phyloP scores from a whole-genome alignment of 2,329 filamentous ascomycete species.

The Pseudogymnoascus sp. region DNA sequence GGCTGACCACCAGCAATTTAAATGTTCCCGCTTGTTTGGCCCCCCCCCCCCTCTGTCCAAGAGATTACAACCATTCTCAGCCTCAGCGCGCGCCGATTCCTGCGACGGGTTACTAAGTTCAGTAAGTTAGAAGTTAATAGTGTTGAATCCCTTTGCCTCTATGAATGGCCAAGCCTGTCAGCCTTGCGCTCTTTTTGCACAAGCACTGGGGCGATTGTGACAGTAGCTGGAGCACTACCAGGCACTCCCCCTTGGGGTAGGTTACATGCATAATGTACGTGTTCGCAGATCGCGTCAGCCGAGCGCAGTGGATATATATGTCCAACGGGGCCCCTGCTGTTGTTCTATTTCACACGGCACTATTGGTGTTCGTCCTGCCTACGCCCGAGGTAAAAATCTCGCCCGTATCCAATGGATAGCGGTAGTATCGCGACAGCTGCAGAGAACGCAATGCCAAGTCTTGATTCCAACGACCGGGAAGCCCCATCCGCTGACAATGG shows the following conservation, averaged over 20 bases:
- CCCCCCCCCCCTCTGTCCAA: neutral
- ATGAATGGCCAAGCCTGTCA: neutral
- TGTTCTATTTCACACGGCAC: neutral
- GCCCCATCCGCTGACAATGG: neutral
- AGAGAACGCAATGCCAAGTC: neutral
- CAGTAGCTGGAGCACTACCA: neutral
- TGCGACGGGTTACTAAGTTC: neutral
- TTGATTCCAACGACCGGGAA: neutral
- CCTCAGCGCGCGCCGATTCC: neutral
- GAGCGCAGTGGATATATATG: neutral
- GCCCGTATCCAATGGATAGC: neutral
- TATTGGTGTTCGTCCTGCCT: neutral
- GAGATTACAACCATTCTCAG: neutral
- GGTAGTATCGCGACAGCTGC: neutral
- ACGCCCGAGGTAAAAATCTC: neutral
- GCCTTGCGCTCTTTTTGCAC: neutral
- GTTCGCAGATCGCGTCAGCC: neutral
- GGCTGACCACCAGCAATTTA: neutral
- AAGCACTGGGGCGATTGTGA: neutral
- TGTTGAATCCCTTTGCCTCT: neutral
- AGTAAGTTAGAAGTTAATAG: neutral
- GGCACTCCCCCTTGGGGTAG: neutral
- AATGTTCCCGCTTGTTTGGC: neutral
- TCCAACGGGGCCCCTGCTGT: neutral
- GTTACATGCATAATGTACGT: neutral